These are phyloP conservation scores for Inosperma sp. DNA, from an alignment of 768 basidiomycete genomes.

Conservation along the genomic window DNA sequence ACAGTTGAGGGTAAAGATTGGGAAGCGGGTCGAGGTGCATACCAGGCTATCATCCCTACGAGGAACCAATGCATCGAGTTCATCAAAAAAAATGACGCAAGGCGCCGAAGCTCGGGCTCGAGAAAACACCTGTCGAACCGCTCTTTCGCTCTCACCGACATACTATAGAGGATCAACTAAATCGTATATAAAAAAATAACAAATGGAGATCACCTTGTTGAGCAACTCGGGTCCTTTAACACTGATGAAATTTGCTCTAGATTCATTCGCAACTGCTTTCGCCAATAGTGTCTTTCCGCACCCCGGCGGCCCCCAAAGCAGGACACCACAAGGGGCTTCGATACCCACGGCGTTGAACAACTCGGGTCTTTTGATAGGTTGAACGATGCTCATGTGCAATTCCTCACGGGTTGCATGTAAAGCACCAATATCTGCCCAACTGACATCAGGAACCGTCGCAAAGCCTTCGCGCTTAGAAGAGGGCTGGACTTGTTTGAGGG, in stretches of 20 bases:
- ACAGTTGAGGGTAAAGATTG: neutral
- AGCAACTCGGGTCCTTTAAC: slow-evolving; percentile 95
- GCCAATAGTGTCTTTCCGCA: slow-evolving; percentile 98
- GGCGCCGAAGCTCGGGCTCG: slow-evolving; percentile 91
- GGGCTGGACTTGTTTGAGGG: slow-evolving; percentile 88
- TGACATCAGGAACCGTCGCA: slow-evolving; percentile 92
- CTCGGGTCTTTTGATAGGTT: slow-evolving; percentile 87
- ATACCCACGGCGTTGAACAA: slow-evolving; percentile 88
- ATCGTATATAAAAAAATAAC: neutral
- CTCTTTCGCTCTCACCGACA: slow-evolving; percentile 94
- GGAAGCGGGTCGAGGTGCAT: slow-evolving; percentile 23
- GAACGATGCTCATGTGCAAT: slow-evolving; percentile 95
- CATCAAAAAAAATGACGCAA: slow-evolving; percentile 94
- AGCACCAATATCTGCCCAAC: slow-evolving; percentile 93
- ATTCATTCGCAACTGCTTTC: slow-evolving; percentile 97
- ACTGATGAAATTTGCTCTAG: slow-evolving; percentile 93
- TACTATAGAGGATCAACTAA: slow-evolving; percentile 49
- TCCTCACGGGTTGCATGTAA: slow-evolving; percentile 83
- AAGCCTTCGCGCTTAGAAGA: slow-evolving; percentile 98
- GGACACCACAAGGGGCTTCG: slow-evolving; percentile 84
- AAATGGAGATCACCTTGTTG: slow-evolving; percentile 69
- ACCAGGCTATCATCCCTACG: slow-evolving; percentile 86
- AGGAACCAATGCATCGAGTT: slow-evolving; percentile 89
- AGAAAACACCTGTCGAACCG: slow-evolving; percentile 91
- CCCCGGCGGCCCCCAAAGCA: slow-evolving; percentile 98